These are phyloP conservation scores for Russula emetica DNA, from an alignment of 768 basidiomycete genomes.

Conservation along the genomic window DNA sequence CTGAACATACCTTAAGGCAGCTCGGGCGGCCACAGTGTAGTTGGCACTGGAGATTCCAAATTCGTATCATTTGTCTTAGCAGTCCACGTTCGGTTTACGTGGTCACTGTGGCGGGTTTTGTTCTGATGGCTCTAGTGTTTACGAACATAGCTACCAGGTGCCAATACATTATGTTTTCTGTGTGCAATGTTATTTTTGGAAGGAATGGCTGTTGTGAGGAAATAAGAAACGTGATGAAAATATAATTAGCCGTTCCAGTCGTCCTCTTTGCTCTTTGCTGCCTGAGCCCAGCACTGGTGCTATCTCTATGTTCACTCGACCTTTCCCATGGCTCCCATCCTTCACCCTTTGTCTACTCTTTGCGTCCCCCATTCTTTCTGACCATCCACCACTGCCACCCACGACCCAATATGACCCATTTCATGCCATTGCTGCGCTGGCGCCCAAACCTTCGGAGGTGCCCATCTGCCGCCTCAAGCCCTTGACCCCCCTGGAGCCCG, in stretches of 20 bases:
- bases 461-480: constrained; percentile 70
- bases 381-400: constrained; percentile 34
- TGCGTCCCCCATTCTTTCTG: constrained; percentile 34
- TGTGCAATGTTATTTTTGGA: not conserved
- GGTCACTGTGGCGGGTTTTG: constrained; percentile 2
- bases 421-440: constrained; percentile 48
- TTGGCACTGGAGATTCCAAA: constrained; percentile 1
- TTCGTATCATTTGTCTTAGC: not conserved
- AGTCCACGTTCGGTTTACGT: not conserved
- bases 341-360: constrained; percentile 20
- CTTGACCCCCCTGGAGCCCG: constrained; percentile 37
- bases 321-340: constrained; percentile 8
- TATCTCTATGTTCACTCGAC: constrained; percentile 12
- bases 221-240: not conserved
- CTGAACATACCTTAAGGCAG: not conserved
- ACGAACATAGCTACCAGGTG: constrained; percentile 6
- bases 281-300: not conserved
- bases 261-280: not conserved
- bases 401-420: constrained; percentile 56
- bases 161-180: constrained; percentile 14
- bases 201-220: not conserved
- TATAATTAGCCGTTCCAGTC: not conserved
- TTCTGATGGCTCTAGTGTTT: not conserved
- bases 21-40: not conserved
- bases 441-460: constrained; percentile 47